These are phyloP conservation scores for Alternaria infectoria DNA, from an alignment of 2,329 filamentous ascomycete species.

Conservation along the genomic window DNA sequence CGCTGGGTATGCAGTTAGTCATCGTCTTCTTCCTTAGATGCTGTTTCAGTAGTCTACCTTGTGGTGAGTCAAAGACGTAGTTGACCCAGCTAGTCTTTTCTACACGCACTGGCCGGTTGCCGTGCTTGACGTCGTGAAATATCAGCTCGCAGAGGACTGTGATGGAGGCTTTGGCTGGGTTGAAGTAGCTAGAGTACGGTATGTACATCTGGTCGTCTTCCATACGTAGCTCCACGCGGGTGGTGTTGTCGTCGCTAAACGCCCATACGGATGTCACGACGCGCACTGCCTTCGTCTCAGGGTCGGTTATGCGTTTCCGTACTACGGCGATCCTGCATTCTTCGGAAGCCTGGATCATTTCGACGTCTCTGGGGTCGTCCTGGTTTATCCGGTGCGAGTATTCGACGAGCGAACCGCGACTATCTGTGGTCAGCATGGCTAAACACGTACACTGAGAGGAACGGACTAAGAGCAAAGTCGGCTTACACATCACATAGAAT, in stretches of 20 bases:
- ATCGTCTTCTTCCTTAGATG: background rate
- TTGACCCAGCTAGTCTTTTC: constrained; percentile 55
- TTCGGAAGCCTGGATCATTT: constrained; percentile 49
- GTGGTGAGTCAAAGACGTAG: constrained; percentile 49
- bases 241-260: constrained; percentile 51
- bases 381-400: constrained; percentile 49
- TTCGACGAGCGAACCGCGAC: constrained; percentile 50
- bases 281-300: constrained; percentile 40
- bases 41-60: constrained; percentile 21
- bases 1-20: constrained; percentile 20
- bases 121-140: constrained; percentile 50
- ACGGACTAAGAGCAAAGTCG: background rate
- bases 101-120: constrained; percentile 38
- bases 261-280: constrained; percentile 55
- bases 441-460: background rate
- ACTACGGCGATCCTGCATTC: constrained; percentile 53
- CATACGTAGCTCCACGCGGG: constrained; percentile 53
- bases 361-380: constrained; percentile 45
- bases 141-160: constrained; percentile 47
- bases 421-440: constrained; percentile 16
- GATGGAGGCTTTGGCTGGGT: constrained; percentile 52
- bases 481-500: constrained; percentile 54
- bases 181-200: constrained; percentile 55
- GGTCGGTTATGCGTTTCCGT: constrained; percentile 49
- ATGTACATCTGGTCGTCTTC: constrained; percentile 51